phyloP scores from a whole-genome alignment of 495 filamentous ascomycete genomes.

The Tuber melanosporum region DNA sequence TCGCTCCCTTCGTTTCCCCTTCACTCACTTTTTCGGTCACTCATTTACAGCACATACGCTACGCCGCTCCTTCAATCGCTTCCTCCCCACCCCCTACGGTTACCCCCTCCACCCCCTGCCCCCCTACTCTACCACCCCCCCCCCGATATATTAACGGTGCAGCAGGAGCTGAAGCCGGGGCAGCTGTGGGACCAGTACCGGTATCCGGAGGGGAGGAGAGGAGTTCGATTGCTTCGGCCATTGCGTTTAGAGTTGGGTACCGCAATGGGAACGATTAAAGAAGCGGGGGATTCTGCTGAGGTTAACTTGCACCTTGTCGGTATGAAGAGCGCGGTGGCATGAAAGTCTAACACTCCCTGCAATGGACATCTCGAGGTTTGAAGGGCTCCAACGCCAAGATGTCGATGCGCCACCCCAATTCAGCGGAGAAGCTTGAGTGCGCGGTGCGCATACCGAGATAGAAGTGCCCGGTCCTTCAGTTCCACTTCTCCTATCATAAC shows the following conservation, averaged over 20 bases:
- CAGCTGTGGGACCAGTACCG: neutral
- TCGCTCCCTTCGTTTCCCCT: neutral
- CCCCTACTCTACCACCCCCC: constrained; percentile 27
- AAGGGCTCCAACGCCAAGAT: neutral
- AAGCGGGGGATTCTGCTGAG: neutral
- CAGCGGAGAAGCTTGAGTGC: neutral
- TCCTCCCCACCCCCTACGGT: neutral
- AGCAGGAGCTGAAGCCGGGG: neutral
- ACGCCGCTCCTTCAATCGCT: neutral
- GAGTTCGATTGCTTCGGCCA: neutral
- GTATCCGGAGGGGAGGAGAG: neutral
- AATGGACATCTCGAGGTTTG: neutral
- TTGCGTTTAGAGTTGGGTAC: neutral
- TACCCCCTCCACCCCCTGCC: neutral
- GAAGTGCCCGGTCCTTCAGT: neutral
- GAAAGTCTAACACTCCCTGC: neutral
- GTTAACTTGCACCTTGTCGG: neutral
- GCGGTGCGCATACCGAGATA: neutral
- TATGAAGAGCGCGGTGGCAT: neutral
- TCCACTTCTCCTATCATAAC: neutral
- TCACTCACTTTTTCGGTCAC: constrained; percentile 6
- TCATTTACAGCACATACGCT: neutral
- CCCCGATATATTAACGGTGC: too few species aligned
- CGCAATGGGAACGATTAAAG: neutral
- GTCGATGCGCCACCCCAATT: neutral